A percentile compares a stretch with the other conserved stretches of the same genome.
Evolutionary conservation across 208 protist genomes (phyloP).

Genomic region (Trypanosoma boissoni): DNA sequence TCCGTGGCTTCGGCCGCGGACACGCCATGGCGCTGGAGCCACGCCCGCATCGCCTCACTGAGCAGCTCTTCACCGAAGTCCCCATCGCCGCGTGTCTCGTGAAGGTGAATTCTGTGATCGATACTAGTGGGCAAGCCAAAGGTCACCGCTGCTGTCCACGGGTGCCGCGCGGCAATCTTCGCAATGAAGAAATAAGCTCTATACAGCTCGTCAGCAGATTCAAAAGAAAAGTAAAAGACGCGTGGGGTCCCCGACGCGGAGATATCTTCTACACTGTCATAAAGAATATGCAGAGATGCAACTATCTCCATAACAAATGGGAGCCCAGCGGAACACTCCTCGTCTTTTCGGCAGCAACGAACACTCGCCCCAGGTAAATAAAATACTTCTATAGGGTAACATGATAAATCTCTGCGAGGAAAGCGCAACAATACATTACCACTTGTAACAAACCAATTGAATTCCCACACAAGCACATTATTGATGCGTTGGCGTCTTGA

Average conservation of each 20-base stretch:
- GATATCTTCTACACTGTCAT: neutral
- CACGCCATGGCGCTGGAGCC: slow-evolving; percentile 13
- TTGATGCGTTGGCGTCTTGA: slow-evolving; percentile 3
- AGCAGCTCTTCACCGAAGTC: slow-evolving; percentile 15
- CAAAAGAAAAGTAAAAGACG: slow-evolving; percentile 10
- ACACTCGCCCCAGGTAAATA: slow-evolving; percentile 10
- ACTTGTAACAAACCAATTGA: slow-evolving; percentile 17
- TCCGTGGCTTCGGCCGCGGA: neutral
- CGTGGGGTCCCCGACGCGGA: neutral
- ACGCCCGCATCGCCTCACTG: neutral
- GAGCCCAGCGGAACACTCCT: slow-evolving; percentile 10
- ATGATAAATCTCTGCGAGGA: neutral
- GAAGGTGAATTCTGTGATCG: slow-evolving; percentile 12
- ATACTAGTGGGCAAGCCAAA: slow-evolving; percentile 5
- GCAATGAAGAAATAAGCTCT: slow-evolving; percentile 2
- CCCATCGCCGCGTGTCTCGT: neutral
- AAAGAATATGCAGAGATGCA: slow-evolving; percentile 1
- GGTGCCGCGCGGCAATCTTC: slow-evolving; percentile 7
- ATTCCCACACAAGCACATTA: slow-evolving; percentile 14
- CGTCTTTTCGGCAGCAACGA: slow-evolving; percentile 6
- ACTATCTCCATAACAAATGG: slow-evolving; percentile 16
- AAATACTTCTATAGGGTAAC: slow-evolving; percentile 7
- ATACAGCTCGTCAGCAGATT: slow-evolving; percentile 8
- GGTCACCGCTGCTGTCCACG: slow-evolving; percentile 2
- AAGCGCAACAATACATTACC: slow-evolving; percentile 15